phyloP scores from a whole-genome alignment of 768 basidiomycete species.

The Boletellus ananas region DNA sequence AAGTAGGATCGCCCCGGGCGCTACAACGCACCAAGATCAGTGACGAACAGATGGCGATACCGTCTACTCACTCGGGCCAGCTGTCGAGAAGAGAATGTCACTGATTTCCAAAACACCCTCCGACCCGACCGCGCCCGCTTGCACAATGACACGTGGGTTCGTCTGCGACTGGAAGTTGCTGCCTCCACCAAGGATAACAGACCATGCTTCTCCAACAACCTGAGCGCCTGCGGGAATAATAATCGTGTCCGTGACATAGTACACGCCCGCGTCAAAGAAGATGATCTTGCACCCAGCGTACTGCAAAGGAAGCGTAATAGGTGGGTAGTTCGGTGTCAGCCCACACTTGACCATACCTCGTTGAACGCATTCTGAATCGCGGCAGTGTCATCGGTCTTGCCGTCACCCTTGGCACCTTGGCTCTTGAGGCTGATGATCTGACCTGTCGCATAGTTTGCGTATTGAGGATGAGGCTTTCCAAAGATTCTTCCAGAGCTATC shows the following conservation, averaged over 20 bases:
- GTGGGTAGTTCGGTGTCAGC: neutral
- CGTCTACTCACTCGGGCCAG: constrained; percentile 39
- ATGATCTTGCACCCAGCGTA: constrained; percentile 73
- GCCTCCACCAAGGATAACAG: constrained; percentile 44
- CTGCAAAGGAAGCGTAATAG: constrained; percentile 30
- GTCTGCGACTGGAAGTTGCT: constrained; percentile 37
- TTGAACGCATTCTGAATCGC: constrained; percentile 58
- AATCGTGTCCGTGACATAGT: constrained; percentile 47
- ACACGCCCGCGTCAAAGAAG: constrained; percentile 69
- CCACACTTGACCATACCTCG: constrained; percentile 33
- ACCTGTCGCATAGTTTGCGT: constrained; percentile 50
- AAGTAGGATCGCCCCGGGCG: constrained; percentile 44
- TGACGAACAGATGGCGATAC: neutral
- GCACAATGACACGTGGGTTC: constrained; percentile 39
- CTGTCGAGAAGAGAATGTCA: constrained; percentile 58
- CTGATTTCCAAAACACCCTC: constrained; percentile 57
- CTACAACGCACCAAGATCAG: constrained; percentile 8
- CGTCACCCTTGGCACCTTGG: constrained; percentile 71
- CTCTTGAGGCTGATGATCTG: constrained; percentile 70
- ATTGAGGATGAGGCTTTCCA: constrained; percentile 63
- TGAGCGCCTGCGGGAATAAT: constrained; percentile 45
- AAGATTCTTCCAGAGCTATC: constrained; percentile 58
- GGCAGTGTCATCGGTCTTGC: constrained; percentile 68
- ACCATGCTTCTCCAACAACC: constrained; percentile 50
- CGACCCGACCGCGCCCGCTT: constrained; percentile 43